Evolutionary conservation across 2,329 filamentous ascomycete genomes (phyloP), one percentile per base, ranked within the genome.

Genomic region (Catunica adiposa): DNA sequence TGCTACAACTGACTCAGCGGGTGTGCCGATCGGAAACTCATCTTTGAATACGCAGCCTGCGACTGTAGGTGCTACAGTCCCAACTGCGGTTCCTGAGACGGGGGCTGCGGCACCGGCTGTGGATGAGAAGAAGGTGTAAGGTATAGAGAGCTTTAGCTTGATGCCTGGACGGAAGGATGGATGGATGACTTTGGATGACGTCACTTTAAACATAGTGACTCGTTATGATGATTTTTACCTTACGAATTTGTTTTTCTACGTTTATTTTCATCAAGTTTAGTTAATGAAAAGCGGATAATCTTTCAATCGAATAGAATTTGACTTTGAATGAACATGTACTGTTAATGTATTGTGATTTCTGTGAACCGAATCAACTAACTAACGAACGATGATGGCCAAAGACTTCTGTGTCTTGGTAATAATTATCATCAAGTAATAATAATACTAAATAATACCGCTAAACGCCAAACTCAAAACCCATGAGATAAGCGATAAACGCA

Each of bases 81-180:
- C 62, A 9, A 55, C 57, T 5, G 59, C 57, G 1, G 34, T 31
- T 34, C 51, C 62, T 29, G 48, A 55, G 56, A 59, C 60, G 11
- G 55, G 56, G 8, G 59, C 57, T 2, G 50, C 51, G 53, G 58
- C 62, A 11, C 59, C 63, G 5, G 60, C 61, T 8, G 61, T 62
- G 50, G 29, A 9, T 26, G 44, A 53, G 14, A 25, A 25, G 51
- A 40, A 53, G 31, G 23, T 11, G n/a, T 1, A 51, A 29, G 47
- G 25, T 9, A n/a, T n/a, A n/a, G 4, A 4, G 17, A 15, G 15
- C 2, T 11, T 14, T 15, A 5, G 25, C 9, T n/a, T 31, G 26
- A 48, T 2, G 25, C 9, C n/a, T 31, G 26, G 25, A 31, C n/a
- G 25, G 29, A 25, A 31, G 8, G 26, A 51, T 15, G 11, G 1